Conservation (phyloP, 2,329 filamentous ascomycete genomes). For the Endoconidiophora laricicola region DNA sequence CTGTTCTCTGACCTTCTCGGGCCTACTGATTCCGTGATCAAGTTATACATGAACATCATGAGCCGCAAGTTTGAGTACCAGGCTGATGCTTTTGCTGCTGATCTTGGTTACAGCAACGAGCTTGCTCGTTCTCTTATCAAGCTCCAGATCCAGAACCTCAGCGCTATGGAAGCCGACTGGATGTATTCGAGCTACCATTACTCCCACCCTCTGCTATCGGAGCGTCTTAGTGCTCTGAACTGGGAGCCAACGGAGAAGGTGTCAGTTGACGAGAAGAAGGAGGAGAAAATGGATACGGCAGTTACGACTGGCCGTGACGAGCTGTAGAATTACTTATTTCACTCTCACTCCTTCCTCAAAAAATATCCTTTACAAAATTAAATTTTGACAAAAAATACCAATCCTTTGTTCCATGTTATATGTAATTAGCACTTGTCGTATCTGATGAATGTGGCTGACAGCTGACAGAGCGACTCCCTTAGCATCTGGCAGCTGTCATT, state of each 20-base stretch:
- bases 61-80: conserved; percentile 92
- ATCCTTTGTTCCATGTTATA: not conserved
- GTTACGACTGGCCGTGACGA: conserved; percentile 61
- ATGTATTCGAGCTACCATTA: conserved; percentile 98
- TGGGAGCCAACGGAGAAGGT: conserved; percentile 53
- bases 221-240: conserved; percentile 76
- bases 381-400: not conserved
- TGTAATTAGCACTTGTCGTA: not conserved
- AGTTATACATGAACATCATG: conserved; percentile 89
- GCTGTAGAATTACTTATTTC: conserved; percentile 30
- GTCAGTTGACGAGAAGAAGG: conserved; percentile 23
- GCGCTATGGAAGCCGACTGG: conserved; percentile 97
- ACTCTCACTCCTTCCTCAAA: too few species aligned
- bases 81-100: conserved; percentile 76
- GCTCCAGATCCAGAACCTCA: conserved; percentile 94
- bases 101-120: conserved; percentile 68
- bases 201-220: conserved; percentile 89
- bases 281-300: conserved; percentile 27
- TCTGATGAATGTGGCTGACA: not conserved
- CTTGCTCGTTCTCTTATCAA: conserved; percentile 84
- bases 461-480: not conserved
- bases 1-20: conserved; percentile 93
- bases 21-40: conserved; percentile 86
- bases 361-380: not conserved
- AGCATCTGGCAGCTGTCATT: conserved; percentile 4